Evolutionary conservation across 306 rosid genomes (phyloP).

Genomic region (Cyamopsis tetragonoloba): DNA sequence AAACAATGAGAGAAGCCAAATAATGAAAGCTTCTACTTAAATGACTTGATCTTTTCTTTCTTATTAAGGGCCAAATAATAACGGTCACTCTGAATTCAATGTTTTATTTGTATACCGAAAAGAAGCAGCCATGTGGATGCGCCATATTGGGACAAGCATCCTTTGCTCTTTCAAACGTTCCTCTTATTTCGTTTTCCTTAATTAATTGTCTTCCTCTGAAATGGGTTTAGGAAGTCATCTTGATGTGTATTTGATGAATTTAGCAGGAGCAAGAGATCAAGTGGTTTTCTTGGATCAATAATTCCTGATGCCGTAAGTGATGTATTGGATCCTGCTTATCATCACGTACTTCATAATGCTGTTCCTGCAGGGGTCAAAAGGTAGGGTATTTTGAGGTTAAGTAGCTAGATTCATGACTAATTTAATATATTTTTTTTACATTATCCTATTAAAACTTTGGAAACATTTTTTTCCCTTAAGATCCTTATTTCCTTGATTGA

Average conservation of each 20-base stretch:
- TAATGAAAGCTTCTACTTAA: background rate
- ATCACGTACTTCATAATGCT: slow-evolving; percentile 72
- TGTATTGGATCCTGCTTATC: slow-evolving; percentile 78
- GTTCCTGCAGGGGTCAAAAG: slow-evolving; percentile 84
- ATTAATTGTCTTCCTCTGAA: slow-evolving; percentile 15
- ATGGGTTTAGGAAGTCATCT: slow-evolving; percentile 22
- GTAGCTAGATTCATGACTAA: slow-evolving; percentile 7
- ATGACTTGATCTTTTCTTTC: background rate
- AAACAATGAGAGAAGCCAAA: slow-evolving; percentile 1
- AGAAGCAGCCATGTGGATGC: background rate
- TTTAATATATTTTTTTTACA: background rate
- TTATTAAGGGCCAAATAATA: slow-evolving; percentile 1
- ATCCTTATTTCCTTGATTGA: background rate
- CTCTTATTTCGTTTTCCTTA: background rate
- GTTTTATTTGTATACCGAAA: background rate
- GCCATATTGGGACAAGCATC: background rate
- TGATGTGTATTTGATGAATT: slow-evolving; percentile 19
- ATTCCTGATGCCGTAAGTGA: slow-evolving; percentile 69
- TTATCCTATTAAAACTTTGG: background rate
- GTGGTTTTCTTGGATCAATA: slow-evolving; percentile 77
- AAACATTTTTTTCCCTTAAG: background rate
- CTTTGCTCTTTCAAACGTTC: background rate
- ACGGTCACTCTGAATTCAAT: slow-evolving; percentile 1
- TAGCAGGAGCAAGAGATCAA: slow-evolving; percentile 62
- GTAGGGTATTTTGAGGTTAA: slow-evolving; percentile 35